Evolutionary conservation across 352 stramenopile genomes (phyloP).

Genomic region (Pythium apleroticum): DNA sequence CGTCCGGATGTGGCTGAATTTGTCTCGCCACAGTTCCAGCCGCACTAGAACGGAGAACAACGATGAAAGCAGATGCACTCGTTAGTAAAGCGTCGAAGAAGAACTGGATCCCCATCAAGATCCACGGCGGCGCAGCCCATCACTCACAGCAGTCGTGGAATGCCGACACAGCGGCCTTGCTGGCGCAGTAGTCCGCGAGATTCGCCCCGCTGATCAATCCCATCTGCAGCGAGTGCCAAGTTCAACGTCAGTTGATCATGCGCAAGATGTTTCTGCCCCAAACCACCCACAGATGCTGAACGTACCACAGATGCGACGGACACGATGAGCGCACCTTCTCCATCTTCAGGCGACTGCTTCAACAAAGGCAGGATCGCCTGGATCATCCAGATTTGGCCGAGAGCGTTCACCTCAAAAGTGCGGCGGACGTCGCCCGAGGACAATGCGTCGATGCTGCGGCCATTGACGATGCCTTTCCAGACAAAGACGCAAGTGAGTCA

Average conservation of each 20-base stretch:
- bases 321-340: slow-evolving; percentile 43
- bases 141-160: slow-evolving; percentile 72
- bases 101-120: not conserved
- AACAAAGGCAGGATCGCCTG: slow-evolving; percentile 63
- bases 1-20: slow-evolving; percentile 54
- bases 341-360: slow-evolving; percentile 41
- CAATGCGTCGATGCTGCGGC: slow-evolving; percentile 28
- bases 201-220: slow-evolving; percentile 59
- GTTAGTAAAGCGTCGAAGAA: slow-evolving; percentile 1
- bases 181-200: slow-evolving; percentile 76
- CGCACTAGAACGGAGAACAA: slow-evolving; percentile 42
- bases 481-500: not conserved
- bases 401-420: slow-evolving; percentile 37
- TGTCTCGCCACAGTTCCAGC: slow-evolving; percentile 69
- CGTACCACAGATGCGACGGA: slow-evolving; percentile 73
- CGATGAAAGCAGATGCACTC: not conserved
- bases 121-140: not conserved
- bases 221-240: slow-evolving; percentile 39
- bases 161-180: slow-evolving; percentile 68
- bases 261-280: not conserved
- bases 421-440: slow-evolving; percentile 23
- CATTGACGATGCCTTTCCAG: slow-evolving; percentile 38
- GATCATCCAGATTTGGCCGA: slow-evolving; percentile 78
- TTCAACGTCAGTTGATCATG: not conserved
- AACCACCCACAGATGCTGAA: not conserved